These are phyloP conservation scores for Citeromyces hawaiiensis DNA, from an alignment of 1,139 yeast species.

Conservation along the genomic window DNA sequence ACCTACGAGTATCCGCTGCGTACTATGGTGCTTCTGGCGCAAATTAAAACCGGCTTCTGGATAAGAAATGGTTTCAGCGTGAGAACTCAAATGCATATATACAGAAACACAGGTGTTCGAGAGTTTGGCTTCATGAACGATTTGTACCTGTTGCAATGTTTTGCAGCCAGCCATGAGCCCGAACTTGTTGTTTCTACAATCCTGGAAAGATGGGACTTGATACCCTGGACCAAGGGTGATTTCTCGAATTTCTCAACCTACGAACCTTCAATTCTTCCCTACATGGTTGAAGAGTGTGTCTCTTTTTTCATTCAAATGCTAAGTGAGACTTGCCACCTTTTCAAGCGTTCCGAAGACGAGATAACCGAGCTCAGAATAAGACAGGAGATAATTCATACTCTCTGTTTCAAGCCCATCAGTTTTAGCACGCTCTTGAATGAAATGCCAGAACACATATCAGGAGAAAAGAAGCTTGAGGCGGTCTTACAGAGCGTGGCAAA, in stretches of 20 bases:
- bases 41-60: constrained; percentile 47
- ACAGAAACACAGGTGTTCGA: constrained; percentile 68
- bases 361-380: constrained; percentile 38
- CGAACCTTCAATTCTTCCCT: constrained; percentile 22
- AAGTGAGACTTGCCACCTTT: constrained; percentile 53
- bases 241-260: constrained; percentile 23
- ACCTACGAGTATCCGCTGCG: constrained; percentile 68
- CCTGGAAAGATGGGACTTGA: constrained; percentile 58
- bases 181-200: constrained; percentile 43
- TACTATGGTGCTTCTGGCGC: constrained; percentile 45
- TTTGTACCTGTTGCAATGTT: constrained; percentile 56
- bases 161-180: constrained; percentile 45
- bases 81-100: constrained; percentile 66
- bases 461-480: constrained; percentile 64
- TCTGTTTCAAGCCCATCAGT: constrained; percentile 62
- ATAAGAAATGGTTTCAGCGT: constrained; percentile 62
- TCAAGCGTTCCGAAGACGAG: constrained; percentile 34
- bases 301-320: constrained; percentile 56
- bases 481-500: constrained; percentile 24
- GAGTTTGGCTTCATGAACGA: constrained; percentile 78
- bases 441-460: constrained; percentile 64
- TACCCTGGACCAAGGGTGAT: constrained; percentile 32
- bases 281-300: constrained; percentile 69
- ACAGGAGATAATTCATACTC: constrained; percentile 64
- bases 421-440: constrained; percentile 58